Conservation (phyloP, 139 green algal genomes). For the Nannochloris sp. region DNA sequence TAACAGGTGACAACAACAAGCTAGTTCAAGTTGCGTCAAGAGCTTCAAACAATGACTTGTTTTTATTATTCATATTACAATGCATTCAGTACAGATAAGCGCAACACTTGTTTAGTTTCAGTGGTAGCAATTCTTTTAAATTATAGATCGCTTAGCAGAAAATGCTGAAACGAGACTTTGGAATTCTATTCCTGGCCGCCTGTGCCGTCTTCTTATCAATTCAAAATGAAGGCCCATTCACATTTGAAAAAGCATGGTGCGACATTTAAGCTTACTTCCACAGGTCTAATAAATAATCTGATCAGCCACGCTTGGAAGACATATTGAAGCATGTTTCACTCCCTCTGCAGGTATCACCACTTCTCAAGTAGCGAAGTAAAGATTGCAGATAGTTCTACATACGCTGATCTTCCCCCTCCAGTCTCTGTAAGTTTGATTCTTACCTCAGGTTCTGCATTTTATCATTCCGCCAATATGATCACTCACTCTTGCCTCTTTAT, state of each 20-base stretch:
- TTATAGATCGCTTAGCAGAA: no score
- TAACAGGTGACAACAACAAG: no score
- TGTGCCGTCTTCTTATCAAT: conserved; percentile 71
- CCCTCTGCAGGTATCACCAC: conserved; percentile 33
- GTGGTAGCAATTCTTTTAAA: no score
- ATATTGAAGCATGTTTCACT: background rate
- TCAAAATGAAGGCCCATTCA: conserved; percentile 71
- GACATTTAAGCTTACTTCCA: background rate
- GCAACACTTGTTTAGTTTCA: no score
- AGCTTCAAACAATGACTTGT: no score
- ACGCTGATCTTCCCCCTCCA: background rate
- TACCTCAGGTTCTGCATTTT: background rate
- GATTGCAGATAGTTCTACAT: background rate
- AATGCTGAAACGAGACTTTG: conserved; percentile 76
- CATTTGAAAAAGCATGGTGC: conserved; percentile 83
- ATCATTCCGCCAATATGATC: background rate
- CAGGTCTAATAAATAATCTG: background rate
- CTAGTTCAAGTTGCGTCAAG: no score
- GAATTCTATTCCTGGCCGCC: conserved; percentile 65
- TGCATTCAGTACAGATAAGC: no score
- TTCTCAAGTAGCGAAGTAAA: conserved; percentile 6
- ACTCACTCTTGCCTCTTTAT: background rate
- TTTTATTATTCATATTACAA: no score
- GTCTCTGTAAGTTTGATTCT: conserved; percentile 1
- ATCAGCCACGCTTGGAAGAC: background rate